Conservation (phyloP, 108 stramenopile species). For the Nitzschia sp. region DNA sequence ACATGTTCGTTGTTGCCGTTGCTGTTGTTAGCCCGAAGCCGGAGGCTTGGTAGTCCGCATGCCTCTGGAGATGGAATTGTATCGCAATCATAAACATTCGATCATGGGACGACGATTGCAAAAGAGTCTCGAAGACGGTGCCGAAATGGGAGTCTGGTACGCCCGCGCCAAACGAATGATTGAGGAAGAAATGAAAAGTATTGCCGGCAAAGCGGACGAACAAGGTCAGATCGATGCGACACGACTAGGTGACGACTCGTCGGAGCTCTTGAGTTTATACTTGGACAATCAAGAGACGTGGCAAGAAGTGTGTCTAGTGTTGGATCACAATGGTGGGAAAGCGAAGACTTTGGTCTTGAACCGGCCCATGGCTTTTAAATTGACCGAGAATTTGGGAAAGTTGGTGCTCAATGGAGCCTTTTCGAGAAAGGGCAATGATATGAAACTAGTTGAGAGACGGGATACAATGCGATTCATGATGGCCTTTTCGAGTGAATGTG, state of each 20-base stretch:
- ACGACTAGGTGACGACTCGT: slow-evolving; percentile 31
- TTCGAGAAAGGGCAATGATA: slow-evolving; percentile 19
- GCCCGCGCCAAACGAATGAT: slow-evolving; percentile 47
- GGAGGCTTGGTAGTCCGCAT: slow-evolving; percentile 80
- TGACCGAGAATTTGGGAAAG: slow-evolving; percentile 61
- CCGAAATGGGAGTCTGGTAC: slow-evolving; percentile 59
- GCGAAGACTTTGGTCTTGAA: slow-evolving; percentile 68
- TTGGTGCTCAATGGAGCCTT: slow-evolving; percentile 64
- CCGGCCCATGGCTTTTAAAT: slow-evolving; percentile 79
- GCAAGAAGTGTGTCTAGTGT: slow-evolving; percentile 81
- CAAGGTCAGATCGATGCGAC: slow-evolving; percentile 64
- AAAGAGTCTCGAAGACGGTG: slow-evolving; percentile 23
- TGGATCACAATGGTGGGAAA: slow-evolving; percentile 39
- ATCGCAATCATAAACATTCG: slow-evolving; percentile 49
- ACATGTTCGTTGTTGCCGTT: not conserved
- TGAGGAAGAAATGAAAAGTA: slow-evolving; percentile 50
- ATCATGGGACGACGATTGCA: slow-evolving; percentile 50
- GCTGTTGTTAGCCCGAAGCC: slow-evolving; percentile 69
- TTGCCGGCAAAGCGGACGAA: slow-evolving; percentile 43
- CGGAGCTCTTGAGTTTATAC: slow-evolving; percentile 65
- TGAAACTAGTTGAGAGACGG: slow-evolving; percentile 9
- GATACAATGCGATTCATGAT: slow-evolving; percentile 52
- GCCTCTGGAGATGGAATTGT: slow-evolving; percentile 81
- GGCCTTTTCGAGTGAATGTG: slow-evolving; percentile 73
- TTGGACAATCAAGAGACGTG: slow-evolving; percentile 76